phyloP scores from a whole-genome alignment of 495 filamentous ascomycete genomes.

The Symbiotaphrina buchneri region DNA sequence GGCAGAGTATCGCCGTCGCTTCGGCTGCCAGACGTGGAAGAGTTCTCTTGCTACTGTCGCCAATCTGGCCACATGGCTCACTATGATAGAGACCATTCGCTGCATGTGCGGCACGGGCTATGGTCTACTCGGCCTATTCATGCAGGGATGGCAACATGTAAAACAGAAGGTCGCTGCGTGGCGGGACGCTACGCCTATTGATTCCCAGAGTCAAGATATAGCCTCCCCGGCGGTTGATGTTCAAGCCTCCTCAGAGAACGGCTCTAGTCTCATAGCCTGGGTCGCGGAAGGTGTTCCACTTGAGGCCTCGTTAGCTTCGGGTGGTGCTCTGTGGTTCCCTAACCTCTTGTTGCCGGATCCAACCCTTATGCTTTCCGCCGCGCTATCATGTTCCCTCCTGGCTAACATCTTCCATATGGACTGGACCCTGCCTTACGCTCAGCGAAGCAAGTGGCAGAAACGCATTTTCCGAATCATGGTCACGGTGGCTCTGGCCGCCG shows the following conservation, averaged over 20 bases:
- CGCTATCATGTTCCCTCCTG: conserved; percentile 26
- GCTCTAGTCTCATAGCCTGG: conserved; percentile 5
- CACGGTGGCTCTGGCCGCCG: conserved; percentile 16
- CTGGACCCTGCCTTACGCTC: conserved; percentile 5
- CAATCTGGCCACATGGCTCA: conserved; percentile 45
- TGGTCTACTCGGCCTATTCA: conserved; percentile 25
- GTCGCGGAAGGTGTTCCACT: no score
- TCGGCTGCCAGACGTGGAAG: conserved; percentile 28
- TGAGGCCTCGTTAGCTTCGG: conserved; percentile 34
- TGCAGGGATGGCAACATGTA: no score
- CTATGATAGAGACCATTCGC: conserved; percentile 42
- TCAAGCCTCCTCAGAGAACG: conserved; percentile 1
- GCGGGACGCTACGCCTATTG: no score
- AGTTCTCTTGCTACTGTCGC: conserved; percentile 15
- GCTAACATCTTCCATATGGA: conserved; percentile 14
- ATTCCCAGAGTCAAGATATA: no score
- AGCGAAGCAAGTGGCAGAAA: conserved; percentile 11
- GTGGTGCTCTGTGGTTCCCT: conserved; percentile 65
- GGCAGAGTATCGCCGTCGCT: no score
- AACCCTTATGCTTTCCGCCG: conserved; percentile 36
- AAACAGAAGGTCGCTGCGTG: no score
- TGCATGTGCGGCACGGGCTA: conserved; percentile 32
- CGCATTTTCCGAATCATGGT: conserved; percentile 14
- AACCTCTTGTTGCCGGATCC: conserved; percentile 53
- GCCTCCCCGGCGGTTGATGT: no score